Evolutionary conservation across 1,139 yeast species (phyloP), one percentile per base, ranked within the genome.

Genomic region (Taiozyma sp.): DNA sequence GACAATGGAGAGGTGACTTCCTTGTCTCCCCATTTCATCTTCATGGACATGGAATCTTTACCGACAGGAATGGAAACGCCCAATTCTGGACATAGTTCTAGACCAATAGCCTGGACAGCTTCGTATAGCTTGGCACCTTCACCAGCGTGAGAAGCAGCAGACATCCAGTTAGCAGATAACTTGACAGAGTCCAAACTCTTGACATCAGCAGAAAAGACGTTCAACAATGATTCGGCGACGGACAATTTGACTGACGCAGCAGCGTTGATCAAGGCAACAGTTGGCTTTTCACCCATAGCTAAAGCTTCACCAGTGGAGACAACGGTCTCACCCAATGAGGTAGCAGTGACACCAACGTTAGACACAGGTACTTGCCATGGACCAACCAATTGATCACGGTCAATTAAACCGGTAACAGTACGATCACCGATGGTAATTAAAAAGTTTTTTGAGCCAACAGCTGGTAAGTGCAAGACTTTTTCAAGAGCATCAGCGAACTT

Each of bases 301-400:
- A 95, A 75, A 12, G 99, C 97, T 73, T 95, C 99, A 76, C 99
- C 99, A 27, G 96, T 86, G 12, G 73, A 62, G 55, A 85, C 70
- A 49, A 87, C 71, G 8, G 78, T 75, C 50, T 83, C 87, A 61
- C 96, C 97, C 50, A 90, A 78, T 3, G 97, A 88, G 0, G 98
- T 86, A 54, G 89, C 86, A 22, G 99, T 92, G 51, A 93, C 97
- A 70, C 97, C 99, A 52, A 91, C 97, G 69, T 95, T 98, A n/a
- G 99, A 95, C 27, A 95, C 99, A 44, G 99, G 99, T 7, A 87
- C 92, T 76, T 95, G 99, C 98, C 99, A 95, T 65, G 99, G 99
- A 45, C 99, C 99, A 55, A 95, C 98, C 87, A 92, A 87, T 74
- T 95, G 99, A 68, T 95, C 99, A 68, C 99, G 85, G 65, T 96